Evolutionary conservation across 2,329 filamentous ascomycete species (phyloP), one percentile per base, ranked within the genome.

Genomic region (Talaromyces islandicus): DNA sequence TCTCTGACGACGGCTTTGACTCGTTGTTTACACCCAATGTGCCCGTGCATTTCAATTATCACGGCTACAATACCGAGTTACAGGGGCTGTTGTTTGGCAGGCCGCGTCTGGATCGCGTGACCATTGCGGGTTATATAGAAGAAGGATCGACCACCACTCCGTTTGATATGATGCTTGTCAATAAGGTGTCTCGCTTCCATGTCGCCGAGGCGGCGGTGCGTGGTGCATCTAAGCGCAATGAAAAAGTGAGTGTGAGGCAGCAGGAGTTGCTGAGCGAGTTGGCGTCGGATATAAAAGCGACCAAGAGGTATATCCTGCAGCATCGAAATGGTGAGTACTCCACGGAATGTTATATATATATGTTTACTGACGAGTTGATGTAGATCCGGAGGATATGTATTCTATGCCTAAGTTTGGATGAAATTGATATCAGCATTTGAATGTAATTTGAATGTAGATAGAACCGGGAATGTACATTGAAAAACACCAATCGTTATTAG

Each of bases 121-220:
- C 71, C 0, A 81, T 88, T 7, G 80, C 79, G 14, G 84, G 82
- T 4, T 89, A 88, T 64, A 80, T 79, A 27, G 86, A 89, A 67
- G 86, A 89, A 70, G 86, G 85, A 0, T 84, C 78, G 57, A 88
- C 86, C 0, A 89, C 85, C 0, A 88, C 85, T 2, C 86, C 86
- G 1, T 88, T 89, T 65, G 83, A 88, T 66, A 88, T 88, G 86
- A 85, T 88, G 85, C 75, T 88, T 1, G 70, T 82, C 4, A 89
- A 89, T 66, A 66, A 75, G 21, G 83, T 86, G 1, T 85, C 80
- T 19, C 75, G 85, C 48, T 89, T 82, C 64, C 80, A 88, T 68
- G 78, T 88, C 21, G 83, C 83, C 0, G 76, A 80, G 62, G 72
- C 79, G 11, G 86, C 85, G 2, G 65, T 88, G 54, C 73, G 71